Percentiles rank a stretch among this genome's conserved stretches.
Evolutionary conservation across 2,329 filamentous ascomycete genomes (phyloP).

Genomic region (Aspergillus carbonarius): DNA sequence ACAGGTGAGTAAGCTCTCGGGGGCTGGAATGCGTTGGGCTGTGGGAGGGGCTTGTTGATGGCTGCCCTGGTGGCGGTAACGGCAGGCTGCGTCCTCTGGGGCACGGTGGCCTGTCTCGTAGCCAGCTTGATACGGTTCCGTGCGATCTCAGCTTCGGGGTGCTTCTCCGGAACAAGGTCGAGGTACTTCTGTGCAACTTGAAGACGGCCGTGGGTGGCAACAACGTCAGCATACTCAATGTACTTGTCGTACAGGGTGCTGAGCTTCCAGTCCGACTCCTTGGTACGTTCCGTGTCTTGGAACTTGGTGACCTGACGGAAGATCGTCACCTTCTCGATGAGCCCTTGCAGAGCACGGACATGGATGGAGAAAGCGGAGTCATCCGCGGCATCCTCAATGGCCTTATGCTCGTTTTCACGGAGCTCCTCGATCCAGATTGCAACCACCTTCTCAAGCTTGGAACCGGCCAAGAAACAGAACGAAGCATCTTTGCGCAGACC

Average conservation of each 20-base stretch:
- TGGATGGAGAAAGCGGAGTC: conserved; percentile 91
- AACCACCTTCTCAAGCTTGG: conserved; percentile 96
- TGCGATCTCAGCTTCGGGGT: conserved; percentile 83
- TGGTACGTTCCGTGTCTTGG: conserved; percentile 70
- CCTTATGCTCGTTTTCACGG: conserved; percentile 75
- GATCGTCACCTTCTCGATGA: conserved; percentile 97
- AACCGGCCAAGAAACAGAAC: conserved; percentile 94
- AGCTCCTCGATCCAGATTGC: conserved; percentile 91
- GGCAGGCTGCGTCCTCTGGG: conserved; percentile 44
- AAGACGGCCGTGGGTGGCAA: conserved; percentile 85
- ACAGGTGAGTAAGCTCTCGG: conserved; percentile 32
- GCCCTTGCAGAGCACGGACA: conserved; percentile 80
- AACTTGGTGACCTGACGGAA: conserved; percentile 95
- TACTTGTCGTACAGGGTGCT: conserved; percentile 89
- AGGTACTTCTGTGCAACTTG: conserved; percentile 87
- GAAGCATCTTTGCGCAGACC: conserved; percentile 78
- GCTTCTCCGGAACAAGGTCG: conserved; percentile 76
- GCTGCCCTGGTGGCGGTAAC: conserved; percentile 41
- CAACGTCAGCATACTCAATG: conserved; percentile 92
- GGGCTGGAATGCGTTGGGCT: conserved; percentile 39
- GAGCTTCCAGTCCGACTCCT: conserved; percentile 83
- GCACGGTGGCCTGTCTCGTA: conserved; percentile 60
- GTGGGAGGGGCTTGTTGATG: conserved; percentile 40
- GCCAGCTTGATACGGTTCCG: conserved; percentile 82
- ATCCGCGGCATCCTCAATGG: conserved; percentile 65